Evolutionary conservation across 2,329 filamentous ascomycete genomes (phyloP), one percentile per base, ranked within the genome.

Genomic region (Neurospora sp.): DNA sequence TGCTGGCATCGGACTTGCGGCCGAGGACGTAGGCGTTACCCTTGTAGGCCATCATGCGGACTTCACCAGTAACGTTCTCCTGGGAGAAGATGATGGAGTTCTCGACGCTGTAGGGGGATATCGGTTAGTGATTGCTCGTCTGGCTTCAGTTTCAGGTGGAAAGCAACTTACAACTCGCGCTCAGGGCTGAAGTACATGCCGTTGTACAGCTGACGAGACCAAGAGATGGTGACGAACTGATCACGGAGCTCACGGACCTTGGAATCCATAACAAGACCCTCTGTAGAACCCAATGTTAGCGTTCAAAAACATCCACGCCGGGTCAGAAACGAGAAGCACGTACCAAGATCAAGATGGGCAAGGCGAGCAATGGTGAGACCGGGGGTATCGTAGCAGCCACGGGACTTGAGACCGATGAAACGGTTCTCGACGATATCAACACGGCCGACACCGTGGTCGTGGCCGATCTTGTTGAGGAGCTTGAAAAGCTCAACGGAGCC

Each of bases 391-490:
- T 94, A 94, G 84, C 91, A 94, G 76, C 92, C 92, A 76, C 92
- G 88, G 74, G 86, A 89, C 84, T 94, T 94, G 76, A 94, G 85
- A 73, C 91, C 92, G 77, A 92, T 80, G 72, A 81, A 82, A 69
- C 92, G 87, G 83, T 92, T 91, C 77, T 93, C 91, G 72, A 94
- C 91, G 77, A 95, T 95, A 80, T 95, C 92, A 74, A 95, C 90
- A 77, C 92, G 85, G 76, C 92, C 92, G 74, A 95, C 87, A 78
- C 92, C 92, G 82, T 93, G 84, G 73, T 83, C 85, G 79, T 87
- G 86, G 73, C 87, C 92, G 73, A 95, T 89, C 71, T 87, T 83
- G 82, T 94, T 94, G 75, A 88, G 84, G 69, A 87, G 85, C 72
- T 88, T 83, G 84, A 95, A 95, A 70, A 95, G 82, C 69, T 90